phyloP scores from a whole-genome alignment of 306 rosid species.

The Gillenia trifoliata region DNA sequence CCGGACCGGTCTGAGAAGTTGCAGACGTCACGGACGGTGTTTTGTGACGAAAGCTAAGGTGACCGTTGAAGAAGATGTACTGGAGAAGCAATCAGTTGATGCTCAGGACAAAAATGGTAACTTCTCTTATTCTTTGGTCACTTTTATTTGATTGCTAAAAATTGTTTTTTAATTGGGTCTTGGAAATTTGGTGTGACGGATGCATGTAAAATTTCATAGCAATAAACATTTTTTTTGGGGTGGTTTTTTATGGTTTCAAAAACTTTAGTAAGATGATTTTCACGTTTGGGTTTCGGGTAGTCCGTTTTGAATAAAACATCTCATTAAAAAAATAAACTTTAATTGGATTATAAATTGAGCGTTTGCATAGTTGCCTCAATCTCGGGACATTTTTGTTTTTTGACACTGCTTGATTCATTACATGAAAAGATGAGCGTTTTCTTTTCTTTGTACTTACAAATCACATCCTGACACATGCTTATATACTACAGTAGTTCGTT shows the following conservation, averaged over 20 bases:
- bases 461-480: no score
- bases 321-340: no score
- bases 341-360: no score
- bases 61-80: conserved; percentile 50
- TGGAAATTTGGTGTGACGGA: conserved; percentile 4
- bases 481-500: no score
- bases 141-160: neutral
- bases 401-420: no score
- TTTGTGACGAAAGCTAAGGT: conserved; percentile 38
- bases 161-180: neutral
- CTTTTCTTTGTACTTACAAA: no score
- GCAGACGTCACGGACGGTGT: conserved; percentile 25
- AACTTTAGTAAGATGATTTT: no score
- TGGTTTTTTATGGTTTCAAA: no score
- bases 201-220: neutral
- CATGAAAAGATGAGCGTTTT: no score
- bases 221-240: neutral
- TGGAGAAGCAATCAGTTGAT: conserved; percentile 36
- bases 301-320: no score
- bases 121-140: conserved; percentile 9
- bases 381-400: neutral
- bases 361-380: no score
- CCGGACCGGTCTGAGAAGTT: conserved; percentile 27
- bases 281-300: no score
- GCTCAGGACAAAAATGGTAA: conserved; percentile 38